Conservation (phyloP, 768 basidiomycete species). For the Termitomyces sp. region DNA sequence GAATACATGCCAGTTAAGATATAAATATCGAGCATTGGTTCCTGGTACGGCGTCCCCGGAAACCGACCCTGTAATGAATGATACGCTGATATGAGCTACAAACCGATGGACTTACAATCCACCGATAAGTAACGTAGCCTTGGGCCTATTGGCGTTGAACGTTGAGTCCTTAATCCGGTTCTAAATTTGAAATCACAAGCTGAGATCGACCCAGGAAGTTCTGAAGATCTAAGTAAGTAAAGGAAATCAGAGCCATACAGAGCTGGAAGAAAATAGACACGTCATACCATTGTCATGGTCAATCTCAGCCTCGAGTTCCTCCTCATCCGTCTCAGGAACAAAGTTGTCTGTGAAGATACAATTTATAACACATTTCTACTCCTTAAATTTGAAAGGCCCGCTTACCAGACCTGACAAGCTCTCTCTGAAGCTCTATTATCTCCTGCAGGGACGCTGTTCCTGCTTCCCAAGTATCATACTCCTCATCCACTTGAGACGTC, state of each 20-base stretch:
- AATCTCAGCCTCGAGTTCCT: background rate
- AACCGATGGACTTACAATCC: background rate
- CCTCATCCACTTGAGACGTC: conserved; percentile 9
- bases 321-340: conserved; percentile 6
- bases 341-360: conserved; percentile 5
- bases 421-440: conserved; percentile 12
- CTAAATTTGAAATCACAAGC: background rate
- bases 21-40: background rate
- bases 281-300: conserved; percentile 5
- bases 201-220: conserved; percentile 1
- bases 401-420: conserved; percentile 11
- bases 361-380: background rate
- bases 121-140: background rate
- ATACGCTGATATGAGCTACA: too few species aligned
- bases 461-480: conserved; percentile 23
- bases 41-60: background rate
- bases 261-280: background rate
- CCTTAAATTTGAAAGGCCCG: background rate
- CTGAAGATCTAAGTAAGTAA: background rate
- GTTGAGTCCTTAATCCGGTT: conserved; percentile 29
- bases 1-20: background rate
- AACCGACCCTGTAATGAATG: too few species aligned
- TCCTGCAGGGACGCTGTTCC: conserved; percentile 17
- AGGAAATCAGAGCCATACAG: background rate
- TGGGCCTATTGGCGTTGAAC: conserved; percentile 10